Evolutionary conservation across 768 basidiomycete species (phyloP).

Genomic region (Pleurotus giganteus): DNA sequence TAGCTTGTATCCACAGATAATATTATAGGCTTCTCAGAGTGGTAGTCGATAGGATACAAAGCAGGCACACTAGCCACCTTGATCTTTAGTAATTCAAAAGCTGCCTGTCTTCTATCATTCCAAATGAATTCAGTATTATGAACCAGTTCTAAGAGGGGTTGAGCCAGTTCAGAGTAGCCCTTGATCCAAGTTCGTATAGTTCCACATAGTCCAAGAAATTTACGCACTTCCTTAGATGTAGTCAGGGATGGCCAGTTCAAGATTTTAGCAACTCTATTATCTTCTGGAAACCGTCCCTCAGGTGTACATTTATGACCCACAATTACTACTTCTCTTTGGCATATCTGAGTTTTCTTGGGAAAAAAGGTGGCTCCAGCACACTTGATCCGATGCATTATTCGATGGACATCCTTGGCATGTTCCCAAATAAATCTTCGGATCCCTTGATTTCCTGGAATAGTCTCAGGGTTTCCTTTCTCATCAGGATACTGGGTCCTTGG

Average conservation of each 20-base stretch:
- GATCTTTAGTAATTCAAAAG: constrained; percentile 18
- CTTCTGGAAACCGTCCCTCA: constrained; percentile 26
- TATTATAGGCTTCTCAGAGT: constrained; percentile 18
- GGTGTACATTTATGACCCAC: constrained; percentile 30
- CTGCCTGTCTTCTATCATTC: constrained; percentile 16
- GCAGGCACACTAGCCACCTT: constrained; percentile 17
- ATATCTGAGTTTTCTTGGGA: constrained; percentile 24
- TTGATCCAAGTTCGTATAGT: constrained; percentile 20
- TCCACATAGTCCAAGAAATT: constrained; percentile 22
- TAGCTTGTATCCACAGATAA: constrained; percentile 29
- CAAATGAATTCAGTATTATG: constrained; percentile 24
- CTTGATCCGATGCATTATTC: constrained; percentile 29
- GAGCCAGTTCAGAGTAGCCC: constrained; percentile 12
- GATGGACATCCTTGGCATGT: constrained; percentile 31
- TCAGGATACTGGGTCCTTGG: constrained; percentile 19
- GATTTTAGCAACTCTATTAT: constrained; percentile 20
- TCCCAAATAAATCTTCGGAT: constrained; percentile 34
- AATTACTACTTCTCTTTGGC: constrained; percentile 16
- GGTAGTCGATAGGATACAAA: constrained; percentile 28
- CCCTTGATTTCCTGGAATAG: constrained; percentile 21
- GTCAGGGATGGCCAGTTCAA: constrained; percentile 11
- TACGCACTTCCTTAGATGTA: constrained; percentile 15
- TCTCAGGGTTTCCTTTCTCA: constrained; percentile 16
- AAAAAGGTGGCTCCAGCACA: constrained; percentile 27
- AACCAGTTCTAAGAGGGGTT: constrained; percentile 17